Base-by-base conservation (phyloP, 1,284 basidiomycete species). In the Sporisorium exsertum region DNA sequence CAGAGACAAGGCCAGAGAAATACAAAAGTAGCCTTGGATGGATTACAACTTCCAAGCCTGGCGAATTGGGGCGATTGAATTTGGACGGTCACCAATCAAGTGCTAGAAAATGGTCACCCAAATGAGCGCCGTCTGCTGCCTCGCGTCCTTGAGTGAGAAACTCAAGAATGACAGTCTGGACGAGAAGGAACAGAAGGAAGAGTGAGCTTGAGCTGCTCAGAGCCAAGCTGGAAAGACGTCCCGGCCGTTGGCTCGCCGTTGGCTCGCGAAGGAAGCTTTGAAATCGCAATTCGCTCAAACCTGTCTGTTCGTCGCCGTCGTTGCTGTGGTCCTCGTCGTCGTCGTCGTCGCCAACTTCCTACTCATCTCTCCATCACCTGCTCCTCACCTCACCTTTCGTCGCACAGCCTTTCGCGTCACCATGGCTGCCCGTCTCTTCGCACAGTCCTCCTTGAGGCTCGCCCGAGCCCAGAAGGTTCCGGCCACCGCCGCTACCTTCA, bases 381-480 rank as follows among this genome's bases (percentile, higher is more conserved):
- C 27, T 58, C 46, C 54, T 65, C 58, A 56, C 56, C 57, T 47
- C 55, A 58, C 53, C 43, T 26, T 54, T 43, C 29, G 64, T 59
- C 64, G 60, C 61, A 68, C 65, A 67, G 65, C 64, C 65, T 60
- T 16, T 43, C 24, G n/a, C 58, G 47, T 64, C 65, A 65, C 43
- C 33, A 74, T 72, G 76, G 76, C 75, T 70, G 71, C 73, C 54
- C 76, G 76, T 72, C 70, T 78, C 46, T 78, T 78, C 53, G 72
- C 69, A 61, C 72, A 78, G 66, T 69, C 76, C 64, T 75, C 76
- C 12, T 65, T 76, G 72, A 72, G 72, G 62, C 61, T 74, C 64
- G 68, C 76, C 63, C 52, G 71, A 55, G 72, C 67, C 56, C 50
- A 71, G 27, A 77, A 72, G 74, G 65, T 72, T 16, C 71, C 66